These are phyloP conservation scores for Wilcoxina mikolae DNA, from an alignment of 495 filamentous ascomycete species.

Conservation along the genomic window DNA sequence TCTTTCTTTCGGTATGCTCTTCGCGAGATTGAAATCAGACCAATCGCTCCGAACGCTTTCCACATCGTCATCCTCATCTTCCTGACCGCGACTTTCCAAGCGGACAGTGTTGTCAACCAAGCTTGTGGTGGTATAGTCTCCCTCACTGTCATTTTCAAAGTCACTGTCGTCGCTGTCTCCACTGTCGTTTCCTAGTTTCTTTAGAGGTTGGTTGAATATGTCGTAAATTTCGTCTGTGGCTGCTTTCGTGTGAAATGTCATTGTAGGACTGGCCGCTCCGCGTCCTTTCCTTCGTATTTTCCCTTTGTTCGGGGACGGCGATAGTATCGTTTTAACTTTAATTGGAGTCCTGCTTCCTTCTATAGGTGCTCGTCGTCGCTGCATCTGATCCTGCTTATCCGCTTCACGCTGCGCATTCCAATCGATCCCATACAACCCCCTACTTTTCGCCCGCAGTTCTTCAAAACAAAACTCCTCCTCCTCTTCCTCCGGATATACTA, in stretches of 20 bases:
- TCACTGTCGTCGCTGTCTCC: constrained; percentile 32
- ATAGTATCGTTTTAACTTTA: constrained; percentile 27
- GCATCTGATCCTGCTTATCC: constrained; percentile 45
- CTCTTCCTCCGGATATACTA: constrained; percentile 44
- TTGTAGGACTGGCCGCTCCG: constrained; percentile 45
- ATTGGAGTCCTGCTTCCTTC: constrained; percentile 21
- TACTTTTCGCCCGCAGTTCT: constrained; percentile 64
- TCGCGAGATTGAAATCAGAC: constrained; percentile 22
- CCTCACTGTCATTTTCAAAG: constrained; percentile 50
- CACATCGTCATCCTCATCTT: constrained; percentile 32
- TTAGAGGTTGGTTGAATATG: constrained; percentile 83
- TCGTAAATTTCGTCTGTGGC: constrained; percentile 95
- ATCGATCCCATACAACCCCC: constrained; percentile 59
- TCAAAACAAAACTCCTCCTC: constrained; percentile 46
- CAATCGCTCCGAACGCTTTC: constrained; percentile 26
- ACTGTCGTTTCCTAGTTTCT: constrained; percentile 33
- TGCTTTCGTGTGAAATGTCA: constrained; percentile 90
- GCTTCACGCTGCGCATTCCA: constrained; percentile 43
- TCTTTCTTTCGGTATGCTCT: not conserved
- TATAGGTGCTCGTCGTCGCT: constrained; percentile 43
- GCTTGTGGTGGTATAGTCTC: constrained; percentile 40
- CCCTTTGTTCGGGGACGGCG: constrained; percentile 26
- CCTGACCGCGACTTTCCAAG: not conserved
- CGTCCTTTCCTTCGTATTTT: constrained; percentile 24
- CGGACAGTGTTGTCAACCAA: constrained; percentile 11